Evolutionary conservation across 202 grass and related monocot species (phyloP).

Genomic region (Schoenoplectus triqueter): DNA sequence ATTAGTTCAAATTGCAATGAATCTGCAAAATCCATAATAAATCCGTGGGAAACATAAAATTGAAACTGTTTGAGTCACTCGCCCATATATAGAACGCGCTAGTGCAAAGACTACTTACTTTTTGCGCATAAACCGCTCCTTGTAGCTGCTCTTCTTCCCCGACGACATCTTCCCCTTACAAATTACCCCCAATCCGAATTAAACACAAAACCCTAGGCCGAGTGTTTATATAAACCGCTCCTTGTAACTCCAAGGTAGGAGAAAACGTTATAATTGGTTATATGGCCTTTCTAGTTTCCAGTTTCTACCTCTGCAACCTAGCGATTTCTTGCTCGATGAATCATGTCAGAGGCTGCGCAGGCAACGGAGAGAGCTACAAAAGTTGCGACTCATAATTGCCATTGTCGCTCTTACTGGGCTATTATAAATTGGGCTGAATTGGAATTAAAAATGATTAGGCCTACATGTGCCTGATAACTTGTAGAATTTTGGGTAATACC

Average conservation of each 20-base stretch:
- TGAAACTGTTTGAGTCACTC: no score
- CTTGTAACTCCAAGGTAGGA: no score
- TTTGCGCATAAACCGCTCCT: constrained; percentile 82
- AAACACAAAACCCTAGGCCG: background rate
- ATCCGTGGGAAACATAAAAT: background rate
- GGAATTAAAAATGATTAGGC: background rate
- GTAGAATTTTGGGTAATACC: background rate
- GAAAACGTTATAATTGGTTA: no score
- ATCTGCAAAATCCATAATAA: background rate
- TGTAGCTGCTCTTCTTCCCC: constrained; percentile 80
- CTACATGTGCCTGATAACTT: background rate
- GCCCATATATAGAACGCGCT: background rate
- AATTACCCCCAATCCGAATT: constrained; percentile 21
- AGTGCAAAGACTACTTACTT: constrained; percentile 57
- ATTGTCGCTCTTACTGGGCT: background rate
- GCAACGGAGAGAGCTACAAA: background rate
- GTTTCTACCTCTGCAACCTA: no score
- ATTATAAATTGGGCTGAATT: background rate
- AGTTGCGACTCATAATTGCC: background rate
- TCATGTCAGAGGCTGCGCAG: background rate
- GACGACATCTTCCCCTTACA: constrained; percentile 62
- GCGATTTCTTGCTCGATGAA: no score
- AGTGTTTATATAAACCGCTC: no score
- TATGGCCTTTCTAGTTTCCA: no score
- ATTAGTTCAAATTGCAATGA: constrained; percentile 13